Percentiles rank a stretch among this genome's conserved stretches.
These are phyloP conservation scores for Kandelia obovata DNA, from an alignment of 345 rosid species.

Conservation along the genomic window DNA sequence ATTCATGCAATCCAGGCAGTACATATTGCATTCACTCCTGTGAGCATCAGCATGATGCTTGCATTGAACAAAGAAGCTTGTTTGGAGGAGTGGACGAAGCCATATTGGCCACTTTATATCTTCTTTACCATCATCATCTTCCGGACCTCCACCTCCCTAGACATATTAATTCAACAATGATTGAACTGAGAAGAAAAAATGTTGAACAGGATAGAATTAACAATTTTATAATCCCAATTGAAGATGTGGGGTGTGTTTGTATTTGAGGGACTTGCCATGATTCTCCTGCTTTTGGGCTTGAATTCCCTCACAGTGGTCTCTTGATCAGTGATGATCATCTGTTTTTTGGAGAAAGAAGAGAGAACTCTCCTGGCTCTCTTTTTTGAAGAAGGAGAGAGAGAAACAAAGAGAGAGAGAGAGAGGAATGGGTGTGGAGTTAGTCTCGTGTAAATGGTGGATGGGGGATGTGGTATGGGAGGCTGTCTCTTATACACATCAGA, in stretches of 20 bases:
- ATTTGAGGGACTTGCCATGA: constrained; percentile 35
- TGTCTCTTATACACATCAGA: too few species aligned
- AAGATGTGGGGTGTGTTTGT: too few species aligned
- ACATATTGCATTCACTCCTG: constrained; percentile 98
- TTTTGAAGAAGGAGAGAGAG: background rate
- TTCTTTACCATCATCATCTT: constrained; percentile 17
- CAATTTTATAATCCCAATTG: too few species aligned
- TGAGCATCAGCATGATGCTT: constrained; percentile 79
- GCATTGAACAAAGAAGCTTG: constrained; percentile 88
- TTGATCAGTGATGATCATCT: constrained; percentile 32
- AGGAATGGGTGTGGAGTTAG: constrained; percentile 17
- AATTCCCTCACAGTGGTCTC: constrained; percentile 31
- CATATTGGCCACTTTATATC: constrained; percentile 61
- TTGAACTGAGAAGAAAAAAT: too few species aligned
- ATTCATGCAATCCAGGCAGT: constrained; percentile 83
- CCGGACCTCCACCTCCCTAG: constrained; percentile 58
- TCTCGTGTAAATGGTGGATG: constrained; percentile 12
- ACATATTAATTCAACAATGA: background rate
- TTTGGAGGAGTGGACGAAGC: constrained; percentile 67
- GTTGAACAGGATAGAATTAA: too few species aligned
- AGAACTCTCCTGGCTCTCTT: background rate
- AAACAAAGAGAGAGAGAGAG: too few species aligned
- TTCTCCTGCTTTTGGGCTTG: constrained; percentile 57
- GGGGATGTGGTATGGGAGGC: background rate
- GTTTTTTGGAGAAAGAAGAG: background rate